These are phyloP conservation scores for Byssochlamys sp. DNA, from an alignment of 2,329 filamentous ascomycete species.

Conservation along the genomic window DNA sequence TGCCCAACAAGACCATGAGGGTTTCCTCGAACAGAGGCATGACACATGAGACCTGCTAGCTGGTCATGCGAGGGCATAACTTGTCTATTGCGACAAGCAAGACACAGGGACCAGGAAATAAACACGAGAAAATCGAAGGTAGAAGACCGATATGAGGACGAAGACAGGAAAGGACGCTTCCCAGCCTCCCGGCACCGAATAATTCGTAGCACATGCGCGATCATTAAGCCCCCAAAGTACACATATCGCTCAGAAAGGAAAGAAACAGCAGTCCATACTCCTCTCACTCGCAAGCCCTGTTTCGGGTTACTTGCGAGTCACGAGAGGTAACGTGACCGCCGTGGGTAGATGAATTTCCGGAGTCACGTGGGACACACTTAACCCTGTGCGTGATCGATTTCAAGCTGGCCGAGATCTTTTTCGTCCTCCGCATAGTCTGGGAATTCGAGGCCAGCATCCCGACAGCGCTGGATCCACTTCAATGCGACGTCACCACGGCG, in stretches of 20 bases:
- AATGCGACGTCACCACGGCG: constrained; percentile 63
- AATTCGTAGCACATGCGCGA: neutral
- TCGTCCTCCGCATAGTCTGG: constrained; percentile 37
- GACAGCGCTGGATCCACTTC: constrained; percentile 40
- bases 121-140: neutral
- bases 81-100: neutral
- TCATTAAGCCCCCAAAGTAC: neutral
- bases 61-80: neutral
- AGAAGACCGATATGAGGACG: neutral
- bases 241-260: neutral
- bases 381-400: constrained; percentile 21
- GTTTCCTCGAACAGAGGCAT: neutral
- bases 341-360: neutral
- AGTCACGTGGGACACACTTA: neutral
- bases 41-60: neutral
- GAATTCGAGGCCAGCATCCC: constrained; percentile 39
- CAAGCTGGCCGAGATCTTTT: constrained; percentile 30
- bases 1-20: neutral
- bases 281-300: neutral
- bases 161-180: neutral
- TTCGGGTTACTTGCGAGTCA: neutral
- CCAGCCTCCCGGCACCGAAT: neutral
- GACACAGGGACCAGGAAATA: neutral
- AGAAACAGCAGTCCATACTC: neutral
- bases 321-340: neutral